phyloP scores from a whole-genome alignment of 2,329 filamentous ascomycete species.

The Coniochaeta pulveracea region DNA sequence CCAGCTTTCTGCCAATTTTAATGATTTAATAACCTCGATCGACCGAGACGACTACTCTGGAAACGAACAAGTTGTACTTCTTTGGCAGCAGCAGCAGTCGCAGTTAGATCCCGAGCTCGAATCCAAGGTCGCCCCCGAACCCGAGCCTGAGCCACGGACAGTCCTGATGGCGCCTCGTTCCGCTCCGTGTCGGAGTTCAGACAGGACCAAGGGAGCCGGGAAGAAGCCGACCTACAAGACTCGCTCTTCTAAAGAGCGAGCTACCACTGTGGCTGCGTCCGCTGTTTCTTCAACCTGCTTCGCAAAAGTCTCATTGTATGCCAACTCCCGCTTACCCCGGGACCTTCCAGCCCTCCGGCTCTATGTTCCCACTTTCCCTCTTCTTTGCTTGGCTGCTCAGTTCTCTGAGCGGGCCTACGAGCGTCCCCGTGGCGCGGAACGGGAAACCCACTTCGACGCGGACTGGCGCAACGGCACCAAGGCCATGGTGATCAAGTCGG shows the following conservation, averaged over 20 bases:
- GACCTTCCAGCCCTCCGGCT: conserved; percentile 57
- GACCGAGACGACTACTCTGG: conserved; percentile 48
- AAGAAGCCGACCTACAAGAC: no score
- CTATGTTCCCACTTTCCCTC: conserved; percentile 60
- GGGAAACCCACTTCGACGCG: conserved; percentile 57
- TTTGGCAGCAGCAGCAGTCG: conserved; percentile 20
- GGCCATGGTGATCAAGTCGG: conserved; percentile 74
- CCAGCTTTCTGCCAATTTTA: conserved; percentile 49
- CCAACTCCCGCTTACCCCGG: conserved; percentile 62
- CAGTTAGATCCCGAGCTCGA: neutral
- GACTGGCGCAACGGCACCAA: conserved; percentile 68
- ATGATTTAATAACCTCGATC: conserved; percentile 60
- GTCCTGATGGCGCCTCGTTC: no score
- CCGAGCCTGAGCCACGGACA: no score
- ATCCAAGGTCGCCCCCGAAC: no score
- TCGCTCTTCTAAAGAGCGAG: no score
- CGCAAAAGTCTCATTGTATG: conserved; percentile 66
- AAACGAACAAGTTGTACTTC: conserved; percentile 42
- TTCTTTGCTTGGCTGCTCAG: conserved; percentile 67
- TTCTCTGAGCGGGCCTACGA: conserved; percentile 69
- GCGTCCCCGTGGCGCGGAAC: conserved; percentile 48
- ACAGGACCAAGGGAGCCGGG: no score
- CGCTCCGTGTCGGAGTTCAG: no score
- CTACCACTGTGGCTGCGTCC: conserved; percentile 19
- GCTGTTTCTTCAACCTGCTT: conserved; percentile 47